These are phyloP conservation scores for Termitomyces sp. DNA, from an alignment of 768 basidiomycete genomes.

Conservation along the genomic window DNA sequence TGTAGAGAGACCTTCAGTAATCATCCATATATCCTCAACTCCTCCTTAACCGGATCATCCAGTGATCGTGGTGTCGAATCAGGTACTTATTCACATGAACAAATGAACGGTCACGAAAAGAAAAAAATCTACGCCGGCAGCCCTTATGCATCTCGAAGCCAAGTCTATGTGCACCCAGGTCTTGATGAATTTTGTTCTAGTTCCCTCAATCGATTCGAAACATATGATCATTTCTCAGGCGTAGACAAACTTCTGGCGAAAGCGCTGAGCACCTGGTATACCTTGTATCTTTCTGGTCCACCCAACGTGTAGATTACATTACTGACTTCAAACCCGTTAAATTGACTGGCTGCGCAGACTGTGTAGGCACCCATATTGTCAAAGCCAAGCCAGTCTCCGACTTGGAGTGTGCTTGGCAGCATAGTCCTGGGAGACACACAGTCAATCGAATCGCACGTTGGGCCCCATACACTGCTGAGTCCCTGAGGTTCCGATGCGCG, in stretches of 20 bases:
- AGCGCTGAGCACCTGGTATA: conserved; percentile 42
- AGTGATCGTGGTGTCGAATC: no score
- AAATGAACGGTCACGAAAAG: no score
- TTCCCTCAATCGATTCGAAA: background rate
- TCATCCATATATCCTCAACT: no score
- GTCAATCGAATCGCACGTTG: conserved; percentile 98
- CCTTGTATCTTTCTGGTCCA: conserved; percentile 44
- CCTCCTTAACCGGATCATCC: no score
- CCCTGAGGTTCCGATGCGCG: conserved; percentile 38
- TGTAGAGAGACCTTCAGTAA: no score
- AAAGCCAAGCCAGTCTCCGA: conserved; percentile 99
- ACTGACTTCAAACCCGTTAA: conserved; percentile 87
- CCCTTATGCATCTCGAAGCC: no score
- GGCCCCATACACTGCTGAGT: conserved; percentile 88
- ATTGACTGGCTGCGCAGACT: conserved; percentile 90
- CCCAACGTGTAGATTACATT: conserved; percentile 79
- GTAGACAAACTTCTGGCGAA: conserved; percentile 46
- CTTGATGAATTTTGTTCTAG: conserved; percentile 21
- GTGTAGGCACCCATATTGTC: conserved; percentile 99
- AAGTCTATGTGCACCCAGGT: conserved; percentile 18
- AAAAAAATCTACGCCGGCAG: no score
- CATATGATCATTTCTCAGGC: conserved; percentile 19
- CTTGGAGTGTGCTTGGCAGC: conserved; percentile 66
- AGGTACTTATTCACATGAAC: no score
- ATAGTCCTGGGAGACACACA: conserved; percentile 67